Base-by-base conservation (phyloP, 73 alveolate genomes). In the Stentor coeruleus region DNA sequence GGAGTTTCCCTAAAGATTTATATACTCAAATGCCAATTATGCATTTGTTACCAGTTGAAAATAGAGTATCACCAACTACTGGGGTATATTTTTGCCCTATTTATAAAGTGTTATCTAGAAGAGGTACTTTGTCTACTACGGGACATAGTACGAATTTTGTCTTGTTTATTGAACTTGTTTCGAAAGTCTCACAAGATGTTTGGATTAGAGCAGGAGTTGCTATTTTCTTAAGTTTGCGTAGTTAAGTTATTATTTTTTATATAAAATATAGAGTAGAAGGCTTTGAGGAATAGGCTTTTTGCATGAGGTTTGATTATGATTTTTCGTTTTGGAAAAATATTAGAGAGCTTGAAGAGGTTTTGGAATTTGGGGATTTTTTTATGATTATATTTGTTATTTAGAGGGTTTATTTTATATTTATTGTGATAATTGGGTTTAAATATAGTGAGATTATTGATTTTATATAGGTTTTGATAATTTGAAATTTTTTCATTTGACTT, bases 191-290 rank as follows among this genome's bases (percentile, higher is more conserved):
- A 59, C 98, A 96, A 90, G 88, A 90, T 49, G 86, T 90, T 82
- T 98, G 99, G 99, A 91, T 98, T 72, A 89, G 91, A 79, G 99
- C 99, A 3, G 99, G 99, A 33, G 99, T 97, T 42, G 99, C 99
- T 20, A 95, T 97, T 81, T 98, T 98, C 96, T 89, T 97, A 60
- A 49, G 66, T 49, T 20, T 49, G 6, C 6, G 66, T 11, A 49
- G 66, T 20, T 49, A 49, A 49, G 20, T 49, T 49, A 11, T 49
- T 11, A 11, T 11, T 11, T 49, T 49, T 49, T n/a, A n/a, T n/a
- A n/a, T n/a, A n/a, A n/a, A n/a, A n/a, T n/a, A n/a, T n/a, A n/a
- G n/a, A n/a, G n/a, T n/a, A n/a, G n/a, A n/a, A n/a, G n/a, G n/a
- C n/a, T n/a, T n/a, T n/a, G n/a, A n/a, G n/a, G n/a, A n/a, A n/a